These are phyloP conservation scores for Kuraishia ogatae DNA, from an alignment of 805 yeast genomes.

Conservation along the genomic window DNA sequence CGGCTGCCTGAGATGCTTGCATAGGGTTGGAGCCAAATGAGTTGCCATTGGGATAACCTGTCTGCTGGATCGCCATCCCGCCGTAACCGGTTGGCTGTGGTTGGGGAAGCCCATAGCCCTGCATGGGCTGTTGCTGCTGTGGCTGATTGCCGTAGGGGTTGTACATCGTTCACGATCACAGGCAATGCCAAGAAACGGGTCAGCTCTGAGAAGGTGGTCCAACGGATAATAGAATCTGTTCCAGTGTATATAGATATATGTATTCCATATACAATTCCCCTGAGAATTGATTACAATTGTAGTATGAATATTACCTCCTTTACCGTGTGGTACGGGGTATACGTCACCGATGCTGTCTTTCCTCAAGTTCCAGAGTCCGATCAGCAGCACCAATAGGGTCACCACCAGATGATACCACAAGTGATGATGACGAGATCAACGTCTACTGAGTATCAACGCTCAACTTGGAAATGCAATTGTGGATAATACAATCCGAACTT, in stretches of 20 bases:
- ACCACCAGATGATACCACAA: neutral
- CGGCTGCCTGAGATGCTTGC: neutral
- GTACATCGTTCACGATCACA: constrained; percentile 1
- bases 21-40: constrained; percentile 3
- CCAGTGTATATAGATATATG: too few species aligned
- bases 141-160: constrained; percentile 1
- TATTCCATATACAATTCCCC: too few species aligned
- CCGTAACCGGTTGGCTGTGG: neutral
- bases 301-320: neutral
- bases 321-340: neutral
- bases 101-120: neutral
- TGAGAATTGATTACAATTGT: too few species aligned
- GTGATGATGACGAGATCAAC: neutral
- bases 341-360: neutral
- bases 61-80: constrained; percentile 13
- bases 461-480: too few species aligned
- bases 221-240: neutral
- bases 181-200: neutral
- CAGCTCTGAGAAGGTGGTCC: too few species aligned
- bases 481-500: too few species aligned
- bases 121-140: constrained; percentile 1
- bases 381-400: neutral
- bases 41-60: constrained; percentile 11
- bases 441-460: too few species aligned
- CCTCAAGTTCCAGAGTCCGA: neutral